Evolutionary conservation across 2,329 filamentous ascomycete genomes (phyloP).

Genomic region (Mariannaea sp.): DNA sequence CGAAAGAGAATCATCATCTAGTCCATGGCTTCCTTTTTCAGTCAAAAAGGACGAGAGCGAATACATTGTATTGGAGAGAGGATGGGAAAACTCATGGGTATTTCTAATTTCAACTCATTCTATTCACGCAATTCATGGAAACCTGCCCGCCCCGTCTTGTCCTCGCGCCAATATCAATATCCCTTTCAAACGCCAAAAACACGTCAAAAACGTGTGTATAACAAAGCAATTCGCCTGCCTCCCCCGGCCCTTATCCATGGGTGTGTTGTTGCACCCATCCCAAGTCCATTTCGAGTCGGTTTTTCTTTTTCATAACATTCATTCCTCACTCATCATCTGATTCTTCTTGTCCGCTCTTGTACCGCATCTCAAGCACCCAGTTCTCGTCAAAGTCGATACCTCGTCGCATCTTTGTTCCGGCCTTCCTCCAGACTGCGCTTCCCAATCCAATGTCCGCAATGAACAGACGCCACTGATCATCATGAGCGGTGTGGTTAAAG

Average conservation of each 20-base stretch:
- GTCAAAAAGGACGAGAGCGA: too few relatives aligned
- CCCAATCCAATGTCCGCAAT: conserved; percentile 87
- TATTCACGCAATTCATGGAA: conserved; percentile 18
- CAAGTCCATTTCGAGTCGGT: not conserved
- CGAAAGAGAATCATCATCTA: too few relatives aligned
- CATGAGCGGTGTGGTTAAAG: conserved; percentile 43
- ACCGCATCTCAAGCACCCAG: conserved; percentile 78
- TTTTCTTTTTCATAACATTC: too few relatives aligned
- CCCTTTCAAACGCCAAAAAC: conserved; percentile 25
- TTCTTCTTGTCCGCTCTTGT: conserved; percentile 46
- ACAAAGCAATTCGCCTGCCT: conserved; percentile 25
- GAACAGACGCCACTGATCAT: conserved; percentile 76
- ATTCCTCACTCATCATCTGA: conserved; percentile 31
- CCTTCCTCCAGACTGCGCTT: conserved; percentile 82
- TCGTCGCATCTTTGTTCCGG: conserved; percentile 77
- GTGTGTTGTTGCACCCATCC: not conserved
- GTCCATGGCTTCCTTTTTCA: too few relatives aligned
- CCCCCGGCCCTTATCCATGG: too few relatives aligned
- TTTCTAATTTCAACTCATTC: conserved; percentile 33
- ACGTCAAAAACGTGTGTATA: conserved; percentile 23
- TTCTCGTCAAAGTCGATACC: conserved; percentile 87
- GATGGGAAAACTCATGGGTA: conserved; percentile 35
- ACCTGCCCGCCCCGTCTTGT: conserved; percentile 12
- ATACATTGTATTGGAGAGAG: not conserved
- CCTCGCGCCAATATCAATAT: conserved; percentile 21